A percentile compares a stretch with the other conserved stretches of the same genome.
These are phyloP conservation scores for Brassica napus DNA, from an alignment of 345 rosid genomes.

Conservation along the genomic window DNA sequence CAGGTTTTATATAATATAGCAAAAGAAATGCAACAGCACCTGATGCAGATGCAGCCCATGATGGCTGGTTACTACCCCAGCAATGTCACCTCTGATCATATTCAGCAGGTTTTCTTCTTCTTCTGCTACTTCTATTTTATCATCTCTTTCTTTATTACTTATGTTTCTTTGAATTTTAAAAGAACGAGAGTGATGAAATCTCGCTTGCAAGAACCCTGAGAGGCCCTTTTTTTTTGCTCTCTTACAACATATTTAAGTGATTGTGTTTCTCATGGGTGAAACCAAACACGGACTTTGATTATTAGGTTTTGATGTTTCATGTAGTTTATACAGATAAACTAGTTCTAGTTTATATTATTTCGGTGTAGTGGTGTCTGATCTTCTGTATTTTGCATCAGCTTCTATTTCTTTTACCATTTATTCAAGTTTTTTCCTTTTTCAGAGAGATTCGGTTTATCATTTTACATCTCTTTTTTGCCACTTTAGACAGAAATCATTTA, in stretches of 20 bases:
- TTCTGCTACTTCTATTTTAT: slow-evolving; percentile 8
- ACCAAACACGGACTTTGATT: background rate
- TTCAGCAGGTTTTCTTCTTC: slow-evolving; percentile 75
- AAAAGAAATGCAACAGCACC: slow-evolving; percentile 98
- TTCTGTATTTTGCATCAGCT: slow-evolving; percentile 17
- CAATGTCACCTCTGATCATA: slow-evolving; percentile 99
- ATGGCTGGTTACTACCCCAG: slow-evolving; percentile 98
- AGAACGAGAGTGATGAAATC: background rate
- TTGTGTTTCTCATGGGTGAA: background rate
- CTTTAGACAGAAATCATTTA: background rate
- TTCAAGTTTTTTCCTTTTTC: background rate
- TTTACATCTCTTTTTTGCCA: background rate
- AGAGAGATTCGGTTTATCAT: background rate
- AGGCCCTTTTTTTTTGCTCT: slow-evolving; percentile 6
- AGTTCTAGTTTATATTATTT: background rate
- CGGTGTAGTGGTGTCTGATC: background rate
- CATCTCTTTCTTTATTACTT: slow-evolving; percentile 11
- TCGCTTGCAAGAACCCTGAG: background rate
- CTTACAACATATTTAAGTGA: background rate
- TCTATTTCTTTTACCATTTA: slow-evolving; percentile 1
- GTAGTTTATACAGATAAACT: background rate
- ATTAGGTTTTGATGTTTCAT: background rate
- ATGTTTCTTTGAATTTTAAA: slow-evolving; percentile 6
- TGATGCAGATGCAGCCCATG: slow-evolving; percentile 99
- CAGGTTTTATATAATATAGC: slow-evolving; percentile 46